Base-by-base conservation (phyloP, 129 eudicot genomes). In the Pulicaria dysenterica region DNA sequence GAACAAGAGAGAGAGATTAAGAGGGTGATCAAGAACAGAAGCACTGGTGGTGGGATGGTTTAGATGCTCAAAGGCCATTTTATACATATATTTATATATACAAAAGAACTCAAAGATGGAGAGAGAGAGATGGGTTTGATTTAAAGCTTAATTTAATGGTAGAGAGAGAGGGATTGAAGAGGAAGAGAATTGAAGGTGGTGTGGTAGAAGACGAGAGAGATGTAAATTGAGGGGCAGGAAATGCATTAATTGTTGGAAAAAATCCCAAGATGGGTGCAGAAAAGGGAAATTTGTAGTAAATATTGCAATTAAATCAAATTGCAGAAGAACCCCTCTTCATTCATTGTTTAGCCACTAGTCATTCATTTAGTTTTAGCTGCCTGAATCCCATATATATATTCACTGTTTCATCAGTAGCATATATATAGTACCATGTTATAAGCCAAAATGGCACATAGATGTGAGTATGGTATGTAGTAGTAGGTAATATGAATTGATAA, bases 211-310 rank as follows among this genome's bases (percentile, higher is more conserved):
- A 81, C 36, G 81, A 72, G 77, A 77, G 63, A 77, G 86, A 73
- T 76, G 87, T 78, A 76, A 87, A 85, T 80, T 75, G 83, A 81
- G 85, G 90, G 83, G 81, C 81, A 83, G 83, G 75, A 85, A 83
- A 69, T 11, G 87, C 59, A 87, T 87, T 87, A 85, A 90, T 81
- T 79, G 80, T 76, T 81, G 70, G 77, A 77, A 86, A 89, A 80
- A 81, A 64, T 77, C 79, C 83, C 86, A 83, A 82, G 79, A 50
- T 74, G 68, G 80, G 70, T 80, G 80, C 86, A 82, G 87, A 75
- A 82, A 83, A 81, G 70, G 92, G 87, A 76, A 85, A 83, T 75
- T 50, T 45, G 82, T 69, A 77, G 91, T 83, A 77, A 85, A 84
- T 83, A 84, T 83, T 78, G 84, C 83, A 85, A 83, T 83, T 73